Base-by-base conservation (phyloP, 495 filamentous ascomycete species). In the Filosporella fistucella region DNA sequence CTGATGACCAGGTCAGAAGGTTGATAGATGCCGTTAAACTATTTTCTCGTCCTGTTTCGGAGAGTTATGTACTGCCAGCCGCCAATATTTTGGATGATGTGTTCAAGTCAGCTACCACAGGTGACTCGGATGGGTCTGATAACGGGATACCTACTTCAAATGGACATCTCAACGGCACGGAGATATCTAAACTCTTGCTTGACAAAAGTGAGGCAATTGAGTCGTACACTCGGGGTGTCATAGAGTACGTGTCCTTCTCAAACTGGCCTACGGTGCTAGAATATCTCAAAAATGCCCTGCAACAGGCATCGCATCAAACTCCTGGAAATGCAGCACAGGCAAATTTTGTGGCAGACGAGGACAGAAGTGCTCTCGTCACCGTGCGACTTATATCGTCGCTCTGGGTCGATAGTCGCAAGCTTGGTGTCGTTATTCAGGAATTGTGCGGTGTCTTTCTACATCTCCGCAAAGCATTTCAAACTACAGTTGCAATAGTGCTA, bases 361-460 rank as follows among this genome's bases (percentile, higher is more conserved):
- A 81, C 54, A 68, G 63, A 55, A 52, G 57, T 18, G 65, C 73
- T 0, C 62, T 81, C 12, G 63, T 74, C 29, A 64, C 71, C 37
- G 53, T 83, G 35, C 70, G 73, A 30, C 65, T 80, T 20, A 65
- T 81, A 28, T 74, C 74, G 22, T 78, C 68, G 45, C 71, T 82
- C 48, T 81, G 77, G 74, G 71, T 82, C 14, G 79, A 84, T 50
- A 60, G 64, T 38, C 71, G 70, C 38, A 84, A 82, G 58, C 67
- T 84, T 18, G 69, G 73, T 35, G 53, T 74, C 12, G 56, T 84
- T 28, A 74, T 84, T 26, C 75, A 82, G 46, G 80, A 84, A 59
- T 65, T 84, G 14, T 76, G 78, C 54, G 76, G 77, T 24, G 78
- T 71, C 51, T 83, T 82, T 59, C 62, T 83, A 39, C 77, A 80